Percentiles rank a stretch among this genome's conserved stretches.
Evolutionary conservation across 2,329 filamentous ascomycete species (phyloP).

Genomic region (Emergomyces orientalis): DNA sequence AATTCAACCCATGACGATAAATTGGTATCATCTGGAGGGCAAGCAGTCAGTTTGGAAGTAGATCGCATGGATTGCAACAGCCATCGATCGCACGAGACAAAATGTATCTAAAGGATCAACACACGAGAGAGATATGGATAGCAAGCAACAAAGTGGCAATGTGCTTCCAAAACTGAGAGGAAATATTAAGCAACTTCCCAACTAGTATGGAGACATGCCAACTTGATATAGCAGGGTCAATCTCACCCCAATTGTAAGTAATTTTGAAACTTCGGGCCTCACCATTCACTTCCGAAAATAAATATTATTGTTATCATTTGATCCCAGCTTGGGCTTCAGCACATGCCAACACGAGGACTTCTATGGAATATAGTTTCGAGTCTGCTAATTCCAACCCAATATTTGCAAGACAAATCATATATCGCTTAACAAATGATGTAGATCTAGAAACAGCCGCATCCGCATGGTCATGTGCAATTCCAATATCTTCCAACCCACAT

Average conservation of each 20-base stretch:
- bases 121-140: background rate
- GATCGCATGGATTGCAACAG: background rate
- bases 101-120: background rate
- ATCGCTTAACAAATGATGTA: background rate
- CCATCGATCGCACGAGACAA: background rate
- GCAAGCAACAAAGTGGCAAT: too few relatives aligned
- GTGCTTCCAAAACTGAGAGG: too few relatives aligned
- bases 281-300: background rate
- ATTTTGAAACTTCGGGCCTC: background rate
- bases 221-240: too few relatives aligned
- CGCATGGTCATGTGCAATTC: background rate
- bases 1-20: too few relatives aligned
- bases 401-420: background rate
- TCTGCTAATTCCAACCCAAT: background rate
- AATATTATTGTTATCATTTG: too few relatives aligned
- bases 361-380: background rate
- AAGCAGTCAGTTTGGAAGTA: background rate
- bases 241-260: too few relatives aligned
- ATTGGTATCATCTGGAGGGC: background rate
- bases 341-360: background rate
- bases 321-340: background rate
- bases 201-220: too few relatives aligned
- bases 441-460: background rate
- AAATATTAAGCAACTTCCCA: too few relatives aligned
- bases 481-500: background rate